phyloP scores from a whole-genome alignment of 148 eudicot genomes.

The Chenopodium formosanum region DNA sequence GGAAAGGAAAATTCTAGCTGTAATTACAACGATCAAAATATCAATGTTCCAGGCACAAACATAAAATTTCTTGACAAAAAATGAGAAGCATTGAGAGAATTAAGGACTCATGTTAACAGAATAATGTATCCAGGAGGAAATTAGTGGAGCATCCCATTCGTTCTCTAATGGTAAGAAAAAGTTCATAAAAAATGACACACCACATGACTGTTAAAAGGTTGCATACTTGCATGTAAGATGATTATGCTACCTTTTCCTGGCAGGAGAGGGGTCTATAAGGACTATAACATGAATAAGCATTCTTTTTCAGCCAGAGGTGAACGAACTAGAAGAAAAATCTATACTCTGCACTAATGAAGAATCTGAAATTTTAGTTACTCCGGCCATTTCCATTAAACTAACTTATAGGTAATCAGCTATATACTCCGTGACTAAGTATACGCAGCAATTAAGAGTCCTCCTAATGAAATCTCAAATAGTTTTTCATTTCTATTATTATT shows the following conservation, averaged over 20 bases:
- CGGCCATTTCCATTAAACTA: not conserved
- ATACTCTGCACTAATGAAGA: not conserved
- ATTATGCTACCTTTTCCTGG: not conserved
- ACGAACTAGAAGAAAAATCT: not conserved
- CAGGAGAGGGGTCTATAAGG: not conserved
- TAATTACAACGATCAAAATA: not conserved
- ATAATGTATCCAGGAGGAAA: not conserved
- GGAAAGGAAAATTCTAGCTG: too few species aligned
- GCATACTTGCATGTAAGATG: not conserved
- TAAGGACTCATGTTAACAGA: not conserved
- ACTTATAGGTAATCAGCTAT: not conserved
- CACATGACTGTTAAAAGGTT: not conserved
- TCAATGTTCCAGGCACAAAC: not conserved
- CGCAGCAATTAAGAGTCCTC: not conserved
- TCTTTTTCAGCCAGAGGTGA: not conserved
- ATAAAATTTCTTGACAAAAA: not conserved
- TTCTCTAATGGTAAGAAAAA: not conserved
- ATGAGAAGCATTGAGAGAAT: not conserved
- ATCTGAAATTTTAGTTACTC: too few species aligned
- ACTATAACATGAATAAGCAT: not conserved
- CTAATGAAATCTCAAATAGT: not conserved
- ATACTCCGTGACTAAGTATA: not conserved
- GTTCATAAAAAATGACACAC: not conserved
- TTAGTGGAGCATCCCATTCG: not conserved
- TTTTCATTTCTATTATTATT: not conserved